phyloP scores from a whole-genome alignment of 2,329 filamentous ascomycete genomes.

The Clarireedia monteithiana region DNA sequence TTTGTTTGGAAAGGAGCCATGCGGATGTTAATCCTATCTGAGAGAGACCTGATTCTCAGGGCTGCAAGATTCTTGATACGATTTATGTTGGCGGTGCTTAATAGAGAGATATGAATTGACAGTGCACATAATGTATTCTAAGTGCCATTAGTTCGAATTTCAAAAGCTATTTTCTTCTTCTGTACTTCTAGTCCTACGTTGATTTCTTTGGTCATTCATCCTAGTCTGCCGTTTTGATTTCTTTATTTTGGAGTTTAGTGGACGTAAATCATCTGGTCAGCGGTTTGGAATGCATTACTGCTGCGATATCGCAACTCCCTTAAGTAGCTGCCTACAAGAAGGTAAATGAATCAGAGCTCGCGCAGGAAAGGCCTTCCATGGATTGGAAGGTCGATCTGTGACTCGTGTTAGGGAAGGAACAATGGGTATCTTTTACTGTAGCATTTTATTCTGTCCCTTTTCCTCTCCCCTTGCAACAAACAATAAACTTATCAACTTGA shows the following conservation, averaged over 20 bases:
- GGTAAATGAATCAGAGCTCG: too few species aligned
- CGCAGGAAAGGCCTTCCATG: too few species aligned
- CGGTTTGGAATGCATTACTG: too few species aligned
- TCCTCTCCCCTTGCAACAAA: not conserved
- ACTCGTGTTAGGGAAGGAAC: not conserved
- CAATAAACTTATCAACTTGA: constrained; percentile 4
- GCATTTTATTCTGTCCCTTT: not conserved
- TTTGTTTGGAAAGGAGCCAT: not conserved
- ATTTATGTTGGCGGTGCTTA: not conserved
- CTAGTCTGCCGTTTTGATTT: too few species aligned
- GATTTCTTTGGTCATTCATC: too few species aligned
- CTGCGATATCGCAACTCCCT: too few species aligned
- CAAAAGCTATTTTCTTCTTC: not conserved
- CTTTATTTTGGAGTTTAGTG: too few species aligned
- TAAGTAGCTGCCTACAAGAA: too few species aligned
- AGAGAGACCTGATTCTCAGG: constrained; percentile 8
- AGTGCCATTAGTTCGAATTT: too few species aligned
- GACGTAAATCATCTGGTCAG: too few species aligned
- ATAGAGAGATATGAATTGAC: not conserved
- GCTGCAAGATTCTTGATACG: not conserved
- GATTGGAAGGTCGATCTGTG: too few species aligned
- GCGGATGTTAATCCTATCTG: constrained; percentile 14
- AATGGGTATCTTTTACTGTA: not conserved
- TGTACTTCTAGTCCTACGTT: not conserved
- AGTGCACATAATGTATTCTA: constrained; percentile 15